Base-by-base conservation (phyloP, 805 yeast species). In the Maudiozyma serrabonitensis region DNA sequence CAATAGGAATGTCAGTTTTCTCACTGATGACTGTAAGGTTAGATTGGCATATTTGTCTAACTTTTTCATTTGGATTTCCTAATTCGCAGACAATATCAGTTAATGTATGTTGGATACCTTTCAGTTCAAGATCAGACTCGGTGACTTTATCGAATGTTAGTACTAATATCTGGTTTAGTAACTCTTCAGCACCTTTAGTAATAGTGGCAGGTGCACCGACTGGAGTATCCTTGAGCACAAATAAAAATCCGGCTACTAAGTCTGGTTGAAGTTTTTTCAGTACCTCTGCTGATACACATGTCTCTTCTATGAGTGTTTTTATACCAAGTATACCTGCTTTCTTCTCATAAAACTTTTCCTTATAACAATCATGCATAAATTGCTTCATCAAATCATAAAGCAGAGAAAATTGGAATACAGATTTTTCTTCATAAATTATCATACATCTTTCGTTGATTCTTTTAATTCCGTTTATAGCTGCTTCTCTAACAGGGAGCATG, bases 1-100 rank as follows among this genome's bases (percentile, higher is more conserved):
- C 77, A 43, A 87, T 74, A 1, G 95, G 78, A 13, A 82, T 82
- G 2, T 72, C 71, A 0, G 95, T 82, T 0, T 84, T 77, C 13
- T 82, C 83, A 0, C 96, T 79, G 16, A 93, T 71, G 1, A 79
- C 78, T 19, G 71, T 63, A 53, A 93, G 71, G 1, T 91, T 80
- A 28, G 76, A 71, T 61, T 87, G 90, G 0, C 96, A 82, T 0
- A 95, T 85, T 51, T 80, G 81, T 57, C 99, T 76, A 1, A 91
- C 96, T 41, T 78, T 76, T 12, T 81, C 78, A 56, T 87, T 88
- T 0, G 98, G 84, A 62, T 93, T 89, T 39, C 95, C 93, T 51
- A 93, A 75, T 62, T 93, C 99, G 60, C 89, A 89, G 1, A 91
- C 95, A 55, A 95, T 74, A 26, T 91, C 84, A n/a, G 95, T 88